phyloP scores from a whole-genome alignment of 2,329 filamentous ascomycete species.

The Microsporum canis region DNA sequence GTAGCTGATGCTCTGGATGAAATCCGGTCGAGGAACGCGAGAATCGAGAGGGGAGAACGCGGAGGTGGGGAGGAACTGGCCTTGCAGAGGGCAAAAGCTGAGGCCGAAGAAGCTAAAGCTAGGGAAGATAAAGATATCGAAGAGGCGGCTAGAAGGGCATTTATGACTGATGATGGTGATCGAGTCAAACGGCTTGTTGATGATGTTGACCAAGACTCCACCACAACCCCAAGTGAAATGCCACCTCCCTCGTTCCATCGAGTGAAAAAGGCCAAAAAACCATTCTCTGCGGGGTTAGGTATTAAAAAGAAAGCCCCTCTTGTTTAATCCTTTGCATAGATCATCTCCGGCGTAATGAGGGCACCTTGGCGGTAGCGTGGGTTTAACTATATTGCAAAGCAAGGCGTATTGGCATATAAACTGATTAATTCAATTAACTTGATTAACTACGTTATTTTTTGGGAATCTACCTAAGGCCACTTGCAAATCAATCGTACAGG shows the following conservation, averaged over 20 bases:
- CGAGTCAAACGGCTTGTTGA: slow-evolving; percentile 44
- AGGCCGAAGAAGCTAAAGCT: slow-evolving; percentile 47
- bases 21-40: slow-evolving; percentile 81
- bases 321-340: slow-evolving; percentile 39
- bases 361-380: neutral
- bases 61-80: slow-evolving; percentile 47
- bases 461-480: neutral
- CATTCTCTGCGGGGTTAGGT: slow-evolving; percentile 60
- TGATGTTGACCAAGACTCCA: slow-evolving; percentile 29
- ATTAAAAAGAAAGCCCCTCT: slow-evolving; percentile 67
- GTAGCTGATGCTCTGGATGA: slow-evolving; percentile 93
- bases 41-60: slow-evolving; percentile 64
- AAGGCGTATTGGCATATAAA: neutral
- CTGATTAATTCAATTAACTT: neutral
- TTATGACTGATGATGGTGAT: slow-evolving; percentile 51
- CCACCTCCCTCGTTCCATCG: slow-evolving; percentile 60
- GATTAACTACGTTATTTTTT: neutral
- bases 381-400: neutral
- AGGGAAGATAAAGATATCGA: slow-evolving; percentile 67
- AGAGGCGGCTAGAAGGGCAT: slow-evolving; percentile 67
- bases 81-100: slow-evolving; percentile 40
- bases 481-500: neutral
- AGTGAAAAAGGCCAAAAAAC: slow-evolving; percentile 77
- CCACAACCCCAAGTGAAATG: slow-evolving; percentile 25
- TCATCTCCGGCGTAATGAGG: neutral